Evolutionary conservation across 1,139 yeast genomes (phyloP).

Genomic region (Pneumocystis carinii): DNA sequence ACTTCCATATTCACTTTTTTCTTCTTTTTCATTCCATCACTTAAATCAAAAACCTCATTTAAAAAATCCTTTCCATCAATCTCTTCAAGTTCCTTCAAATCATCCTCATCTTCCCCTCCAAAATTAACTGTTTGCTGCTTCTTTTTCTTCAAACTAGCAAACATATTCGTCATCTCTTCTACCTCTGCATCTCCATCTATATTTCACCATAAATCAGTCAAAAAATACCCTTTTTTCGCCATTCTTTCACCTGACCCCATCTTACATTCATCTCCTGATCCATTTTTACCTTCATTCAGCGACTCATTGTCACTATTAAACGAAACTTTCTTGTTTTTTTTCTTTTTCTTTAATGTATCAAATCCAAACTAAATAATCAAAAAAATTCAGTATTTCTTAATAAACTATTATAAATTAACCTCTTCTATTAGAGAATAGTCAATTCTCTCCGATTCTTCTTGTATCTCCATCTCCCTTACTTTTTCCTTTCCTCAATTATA

Average conservation of each 20-base stretch:
- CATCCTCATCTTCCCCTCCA: slow-evolving; percentile 21
- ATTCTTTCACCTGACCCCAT: not conserved
- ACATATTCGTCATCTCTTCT: slow-evolving; percentile 28
- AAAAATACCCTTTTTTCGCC: not conserved
- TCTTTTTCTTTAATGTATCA: not conserved
- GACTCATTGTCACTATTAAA: not conserved
- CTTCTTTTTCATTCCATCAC: not conserved
- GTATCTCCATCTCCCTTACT: not conserved
- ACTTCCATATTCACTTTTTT: not conserved
- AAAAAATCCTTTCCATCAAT: slow-evolving; percentile 23
- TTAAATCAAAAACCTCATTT: not conserved
- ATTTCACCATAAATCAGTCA: not conserved
- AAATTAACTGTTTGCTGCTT: slow-evolving; percentile 29
- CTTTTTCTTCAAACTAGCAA: slow-evolving; percentile 36
- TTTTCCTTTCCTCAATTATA: not conserved
- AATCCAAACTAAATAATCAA: not conserved
- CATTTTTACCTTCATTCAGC: not conserved
- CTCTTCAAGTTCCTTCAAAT: slow-evolving; percentile 22
- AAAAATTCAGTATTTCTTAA: not conserved
- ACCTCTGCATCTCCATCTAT: slow-evolving; percentile 27
- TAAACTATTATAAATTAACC: not conserved
- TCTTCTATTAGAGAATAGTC: not conserved
- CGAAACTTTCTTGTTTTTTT: not conserved
- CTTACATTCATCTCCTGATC: not conserved
- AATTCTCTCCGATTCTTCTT: not conserved